Base-by-base conservation (phyloP, 768 basidiomycete genomes). In the Mycena filopes region DNA sequence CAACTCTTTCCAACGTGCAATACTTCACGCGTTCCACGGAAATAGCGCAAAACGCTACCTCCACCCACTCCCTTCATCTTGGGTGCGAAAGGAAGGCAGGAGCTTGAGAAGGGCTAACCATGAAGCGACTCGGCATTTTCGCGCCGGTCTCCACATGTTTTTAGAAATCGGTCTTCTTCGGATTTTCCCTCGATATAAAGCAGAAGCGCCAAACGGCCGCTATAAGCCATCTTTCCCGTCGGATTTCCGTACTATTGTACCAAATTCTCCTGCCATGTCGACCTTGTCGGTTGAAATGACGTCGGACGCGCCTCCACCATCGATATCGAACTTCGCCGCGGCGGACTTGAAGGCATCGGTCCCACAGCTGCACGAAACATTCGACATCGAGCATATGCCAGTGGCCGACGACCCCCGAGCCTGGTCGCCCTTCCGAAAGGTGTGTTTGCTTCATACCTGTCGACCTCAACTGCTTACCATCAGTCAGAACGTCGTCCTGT, bases 341-440 rank as follows among this genome's bases (percentile, higher is more conserved):
- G 10, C 36, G 25, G 21, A 2, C 41, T 9, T 41, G 38, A 51
- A 55, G 18, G 25, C 40, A 18, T 46, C 49, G n/a, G 31, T 45
- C 28, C 26, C 63, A 1, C 50, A 25, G 28, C 40, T 64, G n/a
- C 64, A 50, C 63, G 29, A 51, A 29, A 50, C 54, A 26, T 40
- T 75, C 31, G 86, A 87, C 69, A 85, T 87, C 50, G 86, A 87
- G 67, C 86, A 85, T 71, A 76, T 81, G 51, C 78, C 82, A 7
- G 89, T 91, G 18, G 70, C 77, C 18, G 83, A 91, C 65, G 89
- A 91, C 73, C 90, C 89, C 15, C 83, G 88, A 53, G 71, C 77
- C 63, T 91, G 89, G 89, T 84, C 85, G 10, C 61, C 68, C 29
- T 54, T 81, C 36, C 82, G 86, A 68, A 91, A 91, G 82, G 89